Evolutionary conservation across 2,329 filamentous ascomycete species (phyloP), one percentile per base, ranked within the genome.

Genomic region (Trichoderma sp.): DNA sequence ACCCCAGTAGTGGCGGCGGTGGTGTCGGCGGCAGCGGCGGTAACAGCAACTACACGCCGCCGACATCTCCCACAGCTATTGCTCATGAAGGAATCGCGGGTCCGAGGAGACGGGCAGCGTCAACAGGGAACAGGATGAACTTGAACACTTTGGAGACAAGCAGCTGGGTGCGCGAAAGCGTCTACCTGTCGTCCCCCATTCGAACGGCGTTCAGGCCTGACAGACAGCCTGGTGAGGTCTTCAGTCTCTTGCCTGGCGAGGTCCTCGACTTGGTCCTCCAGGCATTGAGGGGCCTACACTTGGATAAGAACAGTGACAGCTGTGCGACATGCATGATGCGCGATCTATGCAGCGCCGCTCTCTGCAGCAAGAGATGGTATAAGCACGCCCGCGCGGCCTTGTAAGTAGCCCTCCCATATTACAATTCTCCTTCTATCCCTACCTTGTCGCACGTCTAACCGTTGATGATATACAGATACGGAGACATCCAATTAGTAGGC

Each of bases 321-420:
- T 91, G 89, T 76, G 84, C 88, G 17, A 91, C 89, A 20, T 91
- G 89, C 78, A 90, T 87, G 86, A 89, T 90, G 87, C 84, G 89
- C 63, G 88, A 91, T 75, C 79, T 86, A 34, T 87, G 85, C 74
- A 84, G 84, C 55, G 77, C 90, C 53, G 83, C 85, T 12, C 71
- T 88, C 12, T 82, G 83, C 47, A 86, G 84, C 17, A 84, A 83
- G 73, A 88, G 86, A 75, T 86, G 87, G 81, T 81, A 85, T 75
- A 84, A 84, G 73, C 84, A 83, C 53, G 87, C 87, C 7, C 83
- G 85, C 23, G 79, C 80, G 23, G 84, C 85, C 15, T 77, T 90
- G 83, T 90, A 80, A 82, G 85, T 80, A 26, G 11, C n/a, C 17
- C n/a, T 34, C 8, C 17, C 17, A 43, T 43, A 5, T 17, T 15